Conservation (phyloP, 2,329 filamentous ascomycete genomes). For the Fusarium clavum region DNA sequence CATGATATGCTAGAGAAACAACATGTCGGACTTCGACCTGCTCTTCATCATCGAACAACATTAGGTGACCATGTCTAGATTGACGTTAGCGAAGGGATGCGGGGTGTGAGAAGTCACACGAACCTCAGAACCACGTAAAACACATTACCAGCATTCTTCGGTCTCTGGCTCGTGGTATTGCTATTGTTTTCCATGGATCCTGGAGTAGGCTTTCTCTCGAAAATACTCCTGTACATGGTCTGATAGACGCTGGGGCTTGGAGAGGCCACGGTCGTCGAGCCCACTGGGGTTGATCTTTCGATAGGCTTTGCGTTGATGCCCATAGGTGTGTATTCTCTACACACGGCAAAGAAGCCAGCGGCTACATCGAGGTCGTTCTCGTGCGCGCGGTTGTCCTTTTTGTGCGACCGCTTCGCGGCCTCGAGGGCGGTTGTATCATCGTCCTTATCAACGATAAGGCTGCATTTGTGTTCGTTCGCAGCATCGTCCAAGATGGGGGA, state of each 20-base stretch:
- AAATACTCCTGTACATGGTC: slow-evolving; percentile 96
- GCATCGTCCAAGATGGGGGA: slow-evolving; percentile 67
- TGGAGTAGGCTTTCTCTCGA: slow-evolving; percentile 76
- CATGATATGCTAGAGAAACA: slow-evolving; percentile 89
- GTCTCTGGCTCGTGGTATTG: slow-evolving; percentile 62
- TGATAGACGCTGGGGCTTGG: slow-evolving; percentile 96
- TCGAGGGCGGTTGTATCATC: slow-evolving; percentile 76
- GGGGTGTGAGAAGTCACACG: slow-evolving; percentile 10
- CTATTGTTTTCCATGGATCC: slow-evolving; percentile 62
- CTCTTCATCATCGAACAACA: slow-evolving; percentile 96
- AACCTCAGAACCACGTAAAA: slow-evolving; percentile 90
- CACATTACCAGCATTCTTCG: slow-evolving; percentile 81
- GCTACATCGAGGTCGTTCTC: slow-evolving; percentile 78
- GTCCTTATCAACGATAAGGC: slow-evolving; percentile 65
- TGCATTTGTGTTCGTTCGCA: slow-evolving; percentile 44
- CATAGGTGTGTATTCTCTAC: slow-evolving; percentile 89
- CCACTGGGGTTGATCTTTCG: slow-evolving; percentile 84
- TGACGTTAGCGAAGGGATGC: slow-evolving; percentile 17
- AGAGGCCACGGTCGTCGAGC: slow-evolving; percentile 76
- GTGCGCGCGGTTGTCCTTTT: slow-evolving; percentile 69
- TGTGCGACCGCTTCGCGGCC: slow-evolving; percentile 67
- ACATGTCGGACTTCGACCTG: slow-evolving; percentile 97
- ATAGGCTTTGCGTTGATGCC: slow-evolving; percentile 94
- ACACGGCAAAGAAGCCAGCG: slow-evolving; percentile 95
- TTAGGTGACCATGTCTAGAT: slow-evolving; percentile 86